Evolutionary conservation across 2,329 filamentous ascomycete genomes (phyloP), one percentile per base, ranked within the genome.

Genomic region (Arthrobotrys sphaeroides): DNA sequence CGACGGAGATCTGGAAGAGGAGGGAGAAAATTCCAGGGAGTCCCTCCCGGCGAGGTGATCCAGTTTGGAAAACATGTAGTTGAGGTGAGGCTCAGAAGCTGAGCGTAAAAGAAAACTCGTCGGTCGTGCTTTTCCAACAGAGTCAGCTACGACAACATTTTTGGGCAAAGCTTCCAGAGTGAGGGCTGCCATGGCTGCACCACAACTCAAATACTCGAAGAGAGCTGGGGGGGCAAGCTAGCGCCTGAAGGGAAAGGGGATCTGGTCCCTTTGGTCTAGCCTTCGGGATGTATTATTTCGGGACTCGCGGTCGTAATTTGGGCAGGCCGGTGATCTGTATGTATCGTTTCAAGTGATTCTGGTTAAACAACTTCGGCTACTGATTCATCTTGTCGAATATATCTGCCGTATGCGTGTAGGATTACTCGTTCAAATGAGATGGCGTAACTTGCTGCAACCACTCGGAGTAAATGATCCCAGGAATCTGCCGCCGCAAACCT

Each of bases 361-460:
- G 69, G 69, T 66, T 64, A 61, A 74, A 55, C 62, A 59, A 51
- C 45, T 62, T 74, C 64, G 62, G 70, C 70, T 74, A 74, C 70
- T 74, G 70, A 55, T 74, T 74, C 70, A 74, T 74, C 45, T 68
- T 68, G 61, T 73, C 64, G 70, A 68, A 68, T 68, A 68, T 62
- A 28, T 74, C 70, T 68, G 70, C 70, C 70, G 33, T 61, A 74
- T 57, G 62, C 62, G 70, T 68, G 47, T 66, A 33, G 38, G 62
- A 68, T 45, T 61, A 53, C 69, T 73, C 53, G 33, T 60, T 66
- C 38, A 61, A 73, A 73, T 60, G 57, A 36, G 49, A 42, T 45
- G 22, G 53, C 31, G 20, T 31, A 57, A 42, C 24, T 55, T 55
- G 64, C 64, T 10, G 53, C 64, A 49, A 40, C 51, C 40, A 55